phyloP scores from a whole-genome alignment of 768 basidiomycete species.

The Tulasnella sp. region DNA sequence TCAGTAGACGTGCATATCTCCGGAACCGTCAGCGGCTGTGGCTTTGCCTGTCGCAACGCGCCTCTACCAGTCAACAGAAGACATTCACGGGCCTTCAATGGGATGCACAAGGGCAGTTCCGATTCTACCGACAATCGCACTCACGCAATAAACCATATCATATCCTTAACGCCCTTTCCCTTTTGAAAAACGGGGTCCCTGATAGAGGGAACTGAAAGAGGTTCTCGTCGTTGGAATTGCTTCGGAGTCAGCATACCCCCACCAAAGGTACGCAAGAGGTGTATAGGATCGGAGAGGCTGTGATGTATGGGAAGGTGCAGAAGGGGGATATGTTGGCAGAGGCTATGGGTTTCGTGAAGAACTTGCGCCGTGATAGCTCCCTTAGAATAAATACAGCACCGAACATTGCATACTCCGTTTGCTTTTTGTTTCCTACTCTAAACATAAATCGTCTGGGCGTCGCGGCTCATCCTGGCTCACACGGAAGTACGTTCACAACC shows the following conservation, averaged over 20 bases:
- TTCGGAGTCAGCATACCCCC: not conserved
- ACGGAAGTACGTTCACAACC: too few relatives aligned
- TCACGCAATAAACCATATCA: conserved; percentile 8
- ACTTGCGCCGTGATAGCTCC: too few relatives aligned
- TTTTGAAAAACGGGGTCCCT: not conserved
- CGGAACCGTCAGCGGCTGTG: not conserved
- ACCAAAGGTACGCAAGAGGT: not conserved
- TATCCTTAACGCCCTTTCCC: not conserved
- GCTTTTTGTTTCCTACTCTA: too few relatives aligned
- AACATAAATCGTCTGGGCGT: too few relatives aligned
- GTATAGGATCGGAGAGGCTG: too few relatives aligned
- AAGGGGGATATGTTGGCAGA: too few relatives aligned
- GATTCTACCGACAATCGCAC: not conserved
- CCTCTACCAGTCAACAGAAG: not conserved
- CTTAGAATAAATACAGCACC: too few relatives aligned
- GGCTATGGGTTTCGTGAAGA: too few relatives aligned
- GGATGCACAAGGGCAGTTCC: not conserved
- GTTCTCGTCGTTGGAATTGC: not conserved
- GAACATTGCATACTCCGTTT: too few relatives aligned
- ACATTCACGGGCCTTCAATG: too few relatives aligned
- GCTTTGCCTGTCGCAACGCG: not conserved
- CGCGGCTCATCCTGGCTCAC: too few relatives aligned
- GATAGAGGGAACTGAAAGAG: not conserved
- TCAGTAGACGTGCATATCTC: not conserved
- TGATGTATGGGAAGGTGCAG: too few relatives aligned